Conservation (phyloP, 2,329 filamentous ascomycete species). For the Penicillium sp. region DNA sequence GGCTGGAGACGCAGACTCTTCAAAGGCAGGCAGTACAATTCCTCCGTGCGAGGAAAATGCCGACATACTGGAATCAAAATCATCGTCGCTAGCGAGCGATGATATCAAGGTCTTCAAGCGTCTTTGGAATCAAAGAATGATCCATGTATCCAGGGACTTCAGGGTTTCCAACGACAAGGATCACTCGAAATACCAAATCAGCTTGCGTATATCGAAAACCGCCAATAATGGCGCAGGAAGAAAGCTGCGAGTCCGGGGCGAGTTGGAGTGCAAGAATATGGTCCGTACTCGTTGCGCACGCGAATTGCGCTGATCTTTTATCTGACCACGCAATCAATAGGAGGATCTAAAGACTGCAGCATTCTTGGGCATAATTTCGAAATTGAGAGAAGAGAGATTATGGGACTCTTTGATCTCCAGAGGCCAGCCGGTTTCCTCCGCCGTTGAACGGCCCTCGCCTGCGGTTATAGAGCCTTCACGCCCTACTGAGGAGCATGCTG, state of each 20-base stretch:
- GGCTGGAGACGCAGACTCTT: background rate
- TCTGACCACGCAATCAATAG: background rate
- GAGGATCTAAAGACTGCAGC: background rate
- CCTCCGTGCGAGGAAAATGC: background rate
- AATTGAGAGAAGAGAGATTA: background rate
- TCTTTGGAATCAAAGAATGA: background rate
- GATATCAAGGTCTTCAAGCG: slow-evolving; percentile 1
- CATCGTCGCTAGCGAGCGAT: background rate
- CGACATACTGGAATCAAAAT: background rate
- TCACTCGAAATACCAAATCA: background rate
- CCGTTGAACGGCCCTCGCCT: background rate
- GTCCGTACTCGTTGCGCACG: background rate
- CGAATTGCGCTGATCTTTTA: background rate
- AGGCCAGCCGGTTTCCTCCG: background rate
- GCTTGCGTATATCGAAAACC: background rate
- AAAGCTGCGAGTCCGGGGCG: background rate
- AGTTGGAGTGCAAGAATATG: background rate
- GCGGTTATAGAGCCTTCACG: background rate
- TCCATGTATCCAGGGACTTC: background rate
- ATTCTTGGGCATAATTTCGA: background rate
- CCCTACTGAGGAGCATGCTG: background rate
- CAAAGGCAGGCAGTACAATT: background rate
- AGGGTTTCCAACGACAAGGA: background rate
- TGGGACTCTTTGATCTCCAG: background rate
- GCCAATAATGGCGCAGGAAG: background rate